Conservation (phyloP, 1,284 basidiomycete species). For the Cryptococcus maquisensis region DNA sequence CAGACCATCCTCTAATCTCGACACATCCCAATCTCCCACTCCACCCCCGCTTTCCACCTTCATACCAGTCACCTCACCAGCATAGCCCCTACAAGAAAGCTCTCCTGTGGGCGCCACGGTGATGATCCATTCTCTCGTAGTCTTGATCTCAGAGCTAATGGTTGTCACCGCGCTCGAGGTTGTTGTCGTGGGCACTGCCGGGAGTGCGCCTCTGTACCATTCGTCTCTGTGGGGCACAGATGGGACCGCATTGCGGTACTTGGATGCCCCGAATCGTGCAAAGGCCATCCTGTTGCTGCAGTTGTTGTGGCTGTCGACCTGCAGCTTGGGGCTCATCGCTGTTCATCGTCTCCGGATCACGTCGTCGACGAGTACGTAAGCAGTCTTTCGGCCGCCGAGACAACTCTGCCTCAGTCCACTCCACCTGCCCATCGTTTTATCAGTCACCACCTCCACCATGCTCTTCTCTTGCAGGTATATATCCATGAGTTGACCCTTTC, state of each 20-base stretch:
- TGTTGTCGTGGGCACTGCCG: constrained; percentile 11
- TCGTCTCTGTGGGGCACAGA: constrained; percentile 24
- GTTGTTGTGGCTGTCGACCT: too few species aligned
- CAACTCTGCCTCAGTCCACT: too few species aligned
- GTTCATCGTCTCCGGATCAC: too few species aligned
- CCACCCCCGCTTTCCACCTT: constrained; percentile 31
- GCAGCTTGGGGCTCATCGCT: too few species aligned
- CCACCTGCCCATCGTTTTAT: too few species aligned
- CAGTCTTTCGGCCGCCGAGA: too few species aligned
- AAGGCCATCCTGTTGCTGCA: neutral
- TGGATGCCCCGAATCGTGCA: constrained; percentile 40
- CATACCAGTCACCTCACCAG: constrained; percentile 7
- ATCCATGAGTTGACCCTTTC: too few species aligned
- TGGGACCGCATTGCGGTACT: constrained; percentile 40
- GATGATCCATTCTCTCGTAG: constrained; percentile 30
- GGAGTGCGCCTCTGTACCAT: constrained; percentile 32
- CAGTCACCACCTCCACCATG: too few species aligned
- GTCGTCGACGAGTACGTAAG: too few species aligned
- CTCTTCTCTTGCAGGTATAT: too few species aligned
- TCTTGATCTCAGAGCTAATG: constrained; percentile 35
- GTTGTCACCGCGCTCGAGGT: constrained; percentile 16
- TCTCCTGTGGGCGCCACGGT: constrained; percentile 34
- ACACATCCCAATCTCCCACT: constrained; percentile 42
- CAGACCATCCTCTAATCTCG: constrained; percentile 29
- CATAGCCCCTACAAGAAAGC: constrained; percentile 26